A percentile compares a stretch with the other conserved stretches of the same genome.
phyloP scores from a whole-genome alignment of 2,329 filamentous ascomycete genomes.

The Boeremia exigua region DNA sequence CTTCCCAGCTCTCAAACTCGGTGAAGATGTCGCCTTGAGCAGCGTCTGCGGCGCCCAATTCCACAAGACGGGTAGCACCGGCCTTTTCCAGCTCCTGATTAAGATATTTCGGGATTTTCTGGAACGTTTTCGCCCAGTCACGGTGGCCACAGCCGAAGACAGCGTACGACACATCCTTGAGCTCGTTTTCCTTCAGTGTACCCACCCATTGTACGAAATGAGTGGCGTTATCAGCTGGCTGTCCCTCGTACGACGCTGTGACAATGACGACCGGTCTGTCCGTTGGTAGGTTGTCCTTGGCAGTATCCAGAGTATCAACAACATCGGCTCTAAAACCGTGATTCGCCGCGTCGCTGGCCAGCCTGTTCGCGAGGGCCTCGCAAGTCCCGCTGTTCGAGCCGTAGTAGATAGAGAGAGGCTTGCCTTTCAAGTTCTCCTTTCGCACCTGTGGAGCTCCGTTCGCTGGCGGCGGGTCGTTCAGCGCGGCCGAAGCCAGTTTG shows the following conservation, averaged over 20 bases:
- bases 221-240: slow-evolving; percentile 52
- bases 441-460: slow-evolving; percentile 12
- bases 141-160: slow-evolving; percentile 52
- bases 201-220: slow-evolving; percentile 52
- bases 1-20: slow-evolving; percentile 51
- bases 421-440: slow-evolving; percentile 30
- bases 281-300: slow-evolving; percentile 42
- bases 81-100: slow-evolving; percentile 38
- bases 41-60: slow-evolving; percentile 46
- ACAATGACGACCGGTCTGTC: slow-evolving; percentile 49
- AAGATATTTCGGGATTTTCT: slow-evolving; percentile 49
- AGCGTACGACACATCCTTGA: slow-evolving; percentile 46
- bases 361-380: slow-evolving; percentile 49
- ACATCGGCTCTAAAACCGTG: slow-evolving; percentile 47
- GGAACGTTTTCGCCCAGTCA: slow-evolving; percentile 52
- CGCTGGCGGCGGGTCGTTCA: slow-evolving; percentile 22
- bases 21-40: slow-evolving; percentile 50
- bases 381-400: slow-evolving; percentile 53
- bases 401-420: slow-evolving; percentile 47
- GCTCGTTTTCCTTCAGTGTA: slow-evolving; percentile 32
- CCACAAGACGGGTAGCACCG: slow-evolving; percentile 41
- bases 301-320: slow-evolving; percentile 44
- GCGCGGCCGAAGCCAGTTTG: slow-evolving; percentile 29
- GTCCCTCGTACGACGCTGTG: slow-evolving; percentile 52
- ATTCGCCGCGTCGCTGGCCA: slow-evolving; percentile 44